These are phyloP conservation scores for Pleurotus platypus DNA, from an alignment of 768 basidiomycete species.

Conservation along the genomic window DNA sequence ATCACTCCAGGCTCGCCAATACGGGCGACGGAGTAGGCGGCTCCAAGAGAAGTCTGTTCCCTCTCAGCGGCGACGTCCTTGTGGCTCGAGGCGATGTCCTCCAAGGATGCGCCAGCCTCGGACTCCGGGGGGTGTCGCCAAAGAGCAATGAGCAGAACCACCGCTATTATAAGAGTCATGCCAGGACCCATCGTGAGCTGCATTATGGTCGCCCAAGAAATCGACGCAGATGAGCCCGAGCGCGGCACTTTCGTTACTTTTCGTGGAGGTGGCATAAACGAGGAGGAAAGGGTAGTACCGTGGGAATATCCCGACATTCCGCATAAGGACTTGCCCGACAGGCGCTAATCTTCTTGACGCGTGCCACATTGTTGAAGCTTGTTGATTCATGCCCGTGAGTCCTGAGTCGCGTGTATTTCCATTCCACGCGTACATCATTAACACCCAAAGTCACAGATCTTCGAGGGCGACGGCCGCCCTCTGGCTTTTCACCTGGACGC, in stretches of 20 bases:
- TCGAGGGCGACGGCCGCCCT: constrained; percentile 18
- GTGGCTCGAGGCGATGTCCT: neutral
- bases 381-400: too few species aligned
- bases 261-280: too few species aligned
- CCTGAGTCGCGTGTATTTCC: too few species aligned
- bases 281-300: too few species aligned
- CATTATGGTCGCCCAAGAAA: neutral
- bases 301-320: too few species aligned
- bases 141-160: neutral
- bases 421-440: too few species aligned
- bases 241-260: too few species aligned
- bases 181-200: constrained; percentile 3
- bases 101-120: too few species aligned
- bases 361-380: too few species aligned
- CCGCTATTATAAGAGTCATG: neutral
- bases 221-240: neutral
- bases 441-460: neutral
- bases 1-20: neutral
- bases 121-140: constrained; percentile 4
- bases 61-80: too few species aligned
- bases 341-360: too few species aligned
- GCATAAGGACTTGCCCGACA: too few species aligned
- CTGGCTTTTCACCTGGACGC: constrained; percentile 31
- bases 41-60: neutral
- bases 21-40: neutral